phyloP scores from a whole-genome alignment of 768 basidiomycete genomes.

The Amanita fuliginea region DNA sequence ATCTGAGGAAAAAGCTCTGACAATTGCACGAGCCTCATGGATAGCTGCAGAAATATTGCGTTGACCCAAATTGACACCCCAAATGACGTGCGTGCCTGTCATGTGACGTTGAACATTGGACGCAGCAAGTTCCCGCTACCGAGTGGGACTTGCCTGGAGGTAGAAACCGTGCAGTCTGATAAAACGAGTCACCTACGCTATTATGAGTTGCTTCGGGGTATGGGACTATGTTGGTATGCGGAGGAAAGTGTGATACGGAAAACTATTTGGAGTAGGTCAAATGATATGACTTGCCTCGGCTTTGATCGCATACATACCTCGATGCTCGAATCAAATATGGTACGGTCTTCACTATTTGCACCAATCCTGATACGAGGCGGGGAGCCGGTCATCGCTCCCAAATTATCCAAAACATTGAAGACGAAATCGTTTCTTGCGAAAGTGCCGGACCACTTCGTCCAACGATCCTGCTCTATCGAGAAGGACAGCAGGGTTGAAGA shows the following conservation, averaged over 20 bases:
- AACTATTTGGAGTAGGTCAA: slow-evolving; percentile 19
- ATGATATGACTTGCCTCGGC: not conserved
- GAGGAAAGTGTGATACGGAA: slow-evolving; percentile 38
- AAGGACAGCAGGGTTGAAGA: slow-evolving; percentile 44
- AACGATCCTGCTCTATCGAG: slow-evolving; percentile 62
- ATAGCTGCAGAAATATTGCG: slow-evolving; percentile 38
- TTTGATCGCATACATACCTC: slow-evolving; percentile 20
- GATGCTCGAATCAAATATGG: slow-evolving; percentile 38
- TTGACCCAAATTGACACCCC: slow-evolving; percentile 55
- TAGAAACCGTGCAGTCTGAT: slow-evolving; percentile 38
- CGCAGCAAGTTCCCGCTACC: not conserved
- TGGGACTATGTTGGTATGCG: slow-evolving; percentile 35
- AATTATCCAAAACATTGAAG: slow-evolving; percentile 46
- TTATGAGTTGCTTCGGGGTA: slow-evolving; percentile 58
- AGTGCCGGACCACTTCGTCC: slow-evolving; percentile 56
- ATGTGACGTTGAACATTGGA: not conserved
- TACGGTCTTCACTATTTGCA: slow-evolving; percentile 48
- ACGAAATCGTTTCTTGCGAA: slow-evolving; percentile 46
- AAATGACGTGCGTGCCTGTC: slow-evolving; percentile 48
- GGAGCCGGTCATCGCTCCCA: slow-evolving; percentile 37
- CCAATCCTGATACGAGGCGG: slow-evolving; percentile 51
- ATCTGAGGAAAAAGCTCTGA: slow-evolving; percentile 32
- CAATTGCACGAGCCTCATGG: slow-evolving; percentile 35
- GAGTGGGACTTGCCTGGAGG: slow-evolving; percentile 28
- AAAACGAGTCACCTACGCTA: slow-evolving; percentile 47